These are phyloP conservation scores for Pseudocercospora macadamiae DNA, from an alignment of 2,329 filamentous ascomycete genomes.

Conservation along the genomic window DNA sequence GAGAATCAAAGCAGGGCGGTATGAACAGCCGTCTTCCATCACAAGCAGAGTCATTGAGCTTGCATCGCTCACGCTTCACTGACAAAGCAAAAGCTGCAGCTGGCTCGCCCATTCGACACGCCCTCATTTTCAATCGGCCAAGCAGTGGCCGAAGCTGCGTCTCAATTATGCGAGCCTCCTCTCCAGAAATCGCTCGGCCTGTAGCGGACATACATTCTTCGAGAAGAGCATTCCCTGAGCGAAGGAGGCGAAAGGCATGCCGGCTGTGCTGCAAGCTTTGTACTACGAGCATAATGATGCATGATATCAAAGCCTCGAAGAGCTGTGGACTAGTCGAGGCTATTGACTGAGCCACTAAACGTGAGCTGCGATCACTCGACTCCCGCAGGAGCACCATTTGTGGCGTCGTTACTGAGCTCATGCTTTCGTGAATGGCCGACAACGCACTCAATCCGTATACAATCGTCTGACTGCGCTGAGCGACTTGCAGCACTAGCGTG, in stretches of 20 bases:
- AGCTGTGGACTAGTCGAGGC: not conserved
- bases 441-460: not conserved
- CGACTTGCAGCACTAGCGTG: not conserved
- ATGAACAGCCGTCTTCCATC: not conserved
- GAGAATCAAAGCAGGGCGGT: not conserved
- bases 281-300: slow-evolving; percentile 4
- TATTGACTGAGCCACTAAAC: not conserved
- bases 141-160: not conserved
- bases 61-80: not conserved
- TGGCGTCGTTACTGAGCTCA: not conserved
- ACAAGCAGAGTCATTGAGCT: not conserved
- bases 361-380: not conserved
- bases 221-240: not conserved
- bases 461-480: not conserved
- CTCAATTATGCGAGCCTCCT: not conserved
- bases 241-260: not conserved
- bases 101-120: not conserved
- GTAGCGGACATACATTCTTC: not conserved
- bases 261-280: not conserved
- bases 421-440: not conserved
- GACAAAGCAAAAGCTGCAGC: not conserved
- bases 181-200: not conserved
- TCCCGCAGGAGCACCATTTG: not conserved
- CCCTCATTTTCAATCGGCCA: not conserved
- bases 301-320: slow-evolving; percentile 4